Percentiles rank a stretch among this genome's conserved stretches.
phyloP scores from a whole-genome alignment of 2,329 filamentous ascomycete genomes.

The Nemania diffusa region DNA sequence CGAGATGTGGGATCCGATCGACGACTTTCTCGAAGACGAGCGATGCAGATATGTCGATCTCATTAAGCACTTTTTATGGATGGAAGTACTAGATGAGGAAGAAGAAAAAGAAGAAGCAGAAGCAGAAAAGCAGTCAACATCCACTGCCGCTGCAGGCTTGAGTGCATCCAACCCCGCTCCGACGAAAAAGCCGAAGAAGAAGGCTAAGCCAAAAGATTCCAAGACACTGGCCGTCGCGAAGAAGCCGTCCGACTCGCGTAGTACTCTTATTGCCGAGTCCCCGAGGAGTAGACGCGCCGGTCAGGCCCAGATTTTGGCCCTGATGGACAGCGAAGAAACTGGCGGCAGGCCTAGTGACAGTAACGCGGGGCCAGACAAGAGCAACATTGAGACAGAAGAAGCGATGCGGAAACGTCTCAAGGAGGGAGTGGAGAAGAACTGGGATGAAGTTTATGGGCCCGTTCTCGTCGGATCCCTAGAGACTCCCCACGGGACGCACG shows the following conservation, averaged over 20 bases:
- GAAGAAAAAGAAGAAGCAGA: conserved; percentile 22
- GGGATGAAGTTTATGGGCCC: conserved; percentile 47
- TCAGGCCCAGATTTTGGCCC: conserved; percentile 37
- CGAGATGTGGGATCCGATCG: conserved; percentile 60
- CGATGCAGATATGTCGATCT: conserved; percentile 56
- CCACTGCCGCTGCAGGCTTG: not conserved
- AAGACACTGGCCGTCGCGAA: conserved; percentile 16
- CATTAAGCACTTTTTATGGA: conserved; percentile 59
- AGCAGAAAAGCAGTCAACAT: conserved; percentile 4
- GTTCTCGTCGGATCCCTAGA: conserved; percentile 50
- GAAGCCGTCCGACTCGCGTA: conserved; percentile 14
- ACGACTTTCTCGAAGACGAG: conserved; percentile 58
- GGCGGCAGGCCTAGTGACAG: not conserved
- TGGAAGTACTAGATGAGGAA: conserved; percentile 43
- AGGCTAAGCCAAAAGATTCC: conserved; percentile 38
- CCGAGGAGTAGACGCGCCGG: conserved; percentile 25
- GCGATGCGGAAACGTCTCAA: conserved; percentile 54
- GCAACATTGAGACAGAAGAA: conserved; percentile 55
- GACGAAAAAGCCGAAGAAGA: conserved; percentile 52
- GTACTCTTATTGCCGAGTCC: not conserved
- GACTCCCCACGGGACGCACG: conserved; percentile 44
- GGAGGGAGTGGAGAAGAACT: conserved; percentile 52
- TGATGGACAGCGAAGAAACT: conserved; percentile 28
- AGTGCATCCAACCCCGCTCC: conserved; percentile 36
- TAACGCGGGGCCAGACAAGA: conserved; percentile 48